These are phyloP conservation scores for Xylariaceae sp. DNA, from an alignment of 2,329 filamentous ascomycete genomes.

Conservation along the genomic window DNA sequence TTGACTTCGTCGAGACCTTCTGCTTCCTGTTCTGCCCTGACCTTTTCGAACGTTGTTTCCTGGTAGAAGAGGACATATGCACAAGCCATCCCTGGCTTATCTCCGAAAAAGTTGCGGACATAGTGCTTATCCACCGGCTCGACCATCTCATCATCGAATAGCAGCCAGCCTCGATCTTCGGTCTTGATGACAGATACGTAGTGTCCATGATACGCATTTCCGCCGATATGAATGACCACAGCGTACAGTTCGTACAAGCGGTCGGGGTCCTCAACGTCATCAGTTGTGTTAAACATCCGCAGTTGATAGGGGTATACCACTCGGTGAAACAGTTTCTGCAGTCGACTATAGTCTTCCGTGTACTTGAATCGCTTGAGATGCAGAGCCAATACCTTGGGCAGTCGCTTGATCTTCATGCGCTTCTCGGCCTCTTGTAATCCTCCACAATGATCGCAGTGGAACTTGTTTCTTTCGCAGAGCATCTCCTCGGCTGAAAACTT, in stretches of 20 bases:
- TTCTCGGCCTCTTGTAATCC: conserved; percentile 97
- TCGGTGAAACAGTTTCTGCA: conserved; percentile 94
- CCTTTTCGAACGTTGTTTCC: conserved; percentile 69
- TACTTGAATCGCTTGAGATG: conserved; percentile 98
- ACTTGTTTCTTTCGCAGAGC: conserved; percentile 97
- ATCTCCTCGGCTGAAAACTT: conserved; percentile 98
- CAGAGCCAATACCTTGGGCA: conserved; percentile 85
- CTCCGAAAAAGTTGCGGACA: conserved; percentile 94
- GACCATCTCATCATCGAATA: conserved; percentile 98
- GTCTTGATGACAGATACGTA: conserved; percentile 98
- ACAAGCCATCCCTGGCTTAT: conserved; percentile 83
- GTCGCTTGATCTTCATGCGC: conserved; percentile 95
- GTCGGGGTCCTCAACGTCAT: conserved; percentile 90
- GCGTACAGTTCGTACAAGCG: conserved; percentile 94
- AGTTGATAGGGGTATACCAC: conserved; percentile 97
- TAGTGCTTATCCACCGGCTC: conserved; percentile 96
- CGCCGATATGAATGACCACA: conserved; percentile 94
- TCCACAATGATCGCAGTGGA: conserved; percentile 95
- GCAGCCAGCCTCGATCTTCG: conserved; percentile 86
- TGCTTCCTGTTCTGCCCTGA: conserved; percentile 72
- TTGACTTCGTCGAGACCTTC: conserved; percentile 64
- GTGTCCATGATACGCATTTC: conserved; percentile 94
- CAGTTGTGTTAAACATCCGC: conserved; percentile 94
- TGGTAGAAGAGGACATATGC: conserved; percentile 98
- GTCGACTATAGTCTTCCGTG: conserved; percentile 84